Percentiles rank a stretch among this genome's conserved stretches.
Conservation (phyloP, 2,329 filamentous ascomycete species). For the Salinomyces thailandicus region DNA sequence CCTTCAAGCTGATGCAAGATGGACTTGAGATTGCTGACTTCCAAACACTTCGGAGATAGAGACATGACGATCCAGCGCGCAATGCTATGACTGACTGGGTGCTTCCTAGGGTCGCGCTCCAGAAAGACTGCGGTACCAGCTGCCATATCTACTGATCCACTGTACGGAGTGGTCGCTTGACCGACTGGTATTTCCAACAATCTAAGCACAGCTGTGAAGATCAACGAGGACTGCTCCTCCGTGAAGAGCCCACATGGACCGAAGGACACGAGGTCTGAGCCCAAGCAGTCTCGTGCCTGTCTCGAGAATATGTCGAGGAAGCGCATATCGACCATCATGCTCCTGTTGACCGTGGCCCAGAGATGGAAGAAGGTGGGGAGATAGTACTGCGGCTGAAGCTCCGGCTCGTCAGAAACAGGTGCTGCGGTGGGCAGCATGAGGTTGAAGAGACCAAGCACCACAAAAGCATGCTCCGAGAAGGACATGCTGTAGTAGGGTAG, state of each 20-base stretch:
- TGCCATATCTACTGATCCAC: slow-evolving; percentile 64
- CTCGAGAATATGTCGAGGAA: slow-evolving; percentile 86
- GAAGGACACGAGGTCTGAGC: slow-evolving; percentile 65
- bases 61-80: slow-evolving; percentile 90
- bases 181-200: slow-evolving; percentile 93
- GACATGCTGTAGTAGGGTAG: slow-evolving; percentile 73
- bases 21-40: slow-evolving; percentile 55
- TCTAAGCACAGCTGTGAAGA: slow-evolving; percentile 84
- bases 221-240: slow-evolving; percentile 77
- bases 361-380: slow-evolving; percentile 92
- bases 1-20: slow-evolving; percentile 79
- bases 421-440: slow-evolving; percentile 77
- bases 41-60: slow-evolving; percentile 70
- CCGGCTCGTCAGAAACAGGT: slow-evolving; percentile 56
- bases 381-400: slow-evolving; percentile 80
- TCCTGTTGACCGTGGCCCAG: slow-evolving; percentile 87
- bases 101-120: slow-evolving; percentile 87
- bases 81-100: slow-evolving; percentile 83
- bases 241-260: slow-evolving; percentile 85
- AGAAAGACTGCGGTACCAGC: slow-evolving; percentile 76
- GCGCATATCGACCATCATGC: slow-evolving; percentile 73
- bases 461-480: slow-evolving; percentile 82
- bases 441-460: slow-evolving; percentile 81
- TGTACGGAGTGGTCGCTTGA: slow-evolving; percentile 88
- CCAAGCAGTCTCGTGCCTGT: slow-evolving; percentile 71